These are phyloP conservation scores for Pilaira anomala DNA, from an alignment of 192 early-diverging fungal species.

Conservation along the genomic window DNA sequence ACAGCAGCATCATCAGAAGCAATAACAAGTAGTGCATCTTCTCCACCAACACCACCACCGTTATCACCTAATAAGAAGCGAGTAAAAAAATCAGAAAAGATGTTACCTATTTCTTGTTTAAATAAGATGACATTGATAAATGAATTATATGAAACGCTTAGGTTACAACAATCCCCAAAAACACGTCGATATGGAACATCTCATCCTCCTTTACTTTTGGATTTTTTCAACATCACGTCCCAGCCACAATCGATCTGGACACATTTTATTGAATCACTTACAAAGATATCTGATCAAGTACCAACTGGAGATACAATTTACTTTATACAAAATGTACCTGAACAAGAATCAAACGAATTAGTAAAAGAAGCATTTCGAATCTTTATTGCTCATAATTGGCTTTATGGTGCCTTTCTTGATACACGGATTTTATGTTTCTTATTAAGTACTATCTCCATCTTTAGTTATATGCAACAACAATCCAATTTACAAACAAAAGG, in stretches of 20 bases:
- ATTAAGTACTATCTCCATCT: not conserved
- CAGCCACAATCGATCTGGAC: slow-evolving; percentile 8
- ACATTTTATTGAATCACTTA: not conserved
- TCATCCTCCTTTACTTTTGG: not conserved
- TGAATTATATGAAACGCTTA: slow-evolving; percentile 13
- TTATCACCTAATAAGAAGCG: not conserved
- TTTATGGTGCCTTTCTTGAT: slow-evolving; percentile 7
- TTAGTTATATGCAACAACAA: not conserved
- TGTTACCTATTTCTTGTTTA: not conserved
- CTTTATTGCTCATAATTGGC: slow-evolving; percentile 2
- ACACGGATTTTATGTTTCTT: not conserved
- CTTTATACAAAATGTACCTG: slow-evolving; percentile 4
- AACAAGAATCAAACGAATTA: not conserved
- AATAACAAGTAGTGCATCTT: too few species aligned
- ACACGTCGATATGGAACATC: slow-evolving; percentile 5
- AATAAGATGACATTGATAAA: slow-evolving; percentile 1
- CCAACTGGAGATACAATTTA: not conserved
- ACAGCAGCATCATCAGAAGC: too few species aligned
- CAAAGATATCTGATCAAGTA: not conserved
- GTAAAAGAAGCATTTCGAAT: not conserved
- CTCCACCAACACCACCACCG: not conserved
- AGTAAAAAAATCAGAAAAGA: not conserved
- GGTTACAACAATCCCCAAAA: slow-evolving; percentile 2
- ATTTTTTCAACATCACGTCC: slow-evolving; percentile 4
- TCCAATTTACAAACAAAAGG: not conserved